Evolutionary conservation across 768 basidiomycete species (phyloP), one percentile per base, ranked within the genome.

Genomic region (Kwoniella shandongensis): DNA sequence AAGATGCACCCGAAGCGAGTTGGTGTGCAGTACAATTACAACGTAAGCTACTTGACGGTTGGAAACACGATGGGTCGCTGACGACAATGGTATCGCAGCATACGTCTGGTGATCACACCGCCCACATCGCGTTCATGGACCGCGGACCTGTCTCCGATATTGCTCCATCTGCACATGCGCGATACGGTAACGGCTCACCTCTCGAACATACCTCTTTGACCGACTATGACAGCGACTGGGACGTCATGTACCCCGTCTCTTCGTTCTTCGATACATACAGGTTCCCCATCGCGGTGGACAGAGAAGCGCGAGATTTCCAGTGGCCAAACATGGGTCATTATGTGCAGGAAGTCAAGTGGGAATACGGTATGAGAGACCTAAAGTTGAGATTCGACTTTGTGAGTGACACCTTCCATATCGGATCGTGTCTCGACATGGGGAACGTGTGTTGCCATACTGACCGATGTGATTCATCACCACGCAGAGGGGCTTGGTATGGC

Each of bases 251-350:
- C 50, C 42, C 66, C 2, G 59, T 77, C 38, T 72, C 72, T 10
- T 63, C 91, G 84, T 93, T 96, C 78, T 79, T 98, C 61, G 85
- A 86, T 0, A 85, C 89, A 1, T 92, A 88, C 77, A 88, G 87
- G 72, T 82, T 97, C 32, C 68, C 70, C 68, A 13, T 86, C 12
- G 53, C 26, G n/a, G 20, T 36, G 12, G 30, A 32, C 15, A 5
- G 27, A 6, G 85, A 81, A 82, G 50, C 73, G 4, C 67, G 70
- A 44, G 59, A 61, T 10, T 77, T 78, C 54, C 62, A 72, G 5
- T 81, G 94, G 29, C 77, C 79, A 0, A 83, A 85, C 1, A 72
- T 83, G 25, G 82, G 88, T 39, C 83, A 86, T 53, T 76, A 75
- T 8, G 73, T 83, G 17, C 82, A 89, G 62, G 66, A 79, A 12